Evolutionary conservation across 1,139 yeast species (phyloP).

Genomic region (Chernovozyma aurita): DNA sequence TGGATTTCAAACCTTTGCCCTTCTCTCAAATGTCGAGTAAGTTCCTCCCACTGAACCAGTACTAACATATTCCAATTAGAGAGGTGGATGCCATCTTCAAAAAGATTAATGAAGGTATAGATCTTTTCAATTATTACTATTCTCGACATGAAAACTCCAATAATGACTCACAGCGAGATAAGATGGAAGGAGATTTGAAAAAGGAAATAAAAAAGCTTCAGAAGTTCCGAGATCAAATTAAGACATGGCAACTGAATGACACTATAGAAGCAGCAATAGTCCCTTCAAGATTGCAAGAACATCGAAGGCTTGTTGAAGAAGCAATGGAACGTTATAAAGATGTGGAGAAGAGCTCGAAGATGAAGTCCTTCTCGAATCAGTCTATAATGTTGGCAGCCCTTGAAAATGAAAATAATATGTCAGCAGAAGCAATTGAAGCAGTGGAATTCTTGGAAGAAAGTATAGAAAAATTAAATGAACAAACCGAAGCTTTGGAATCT

Average conservation of each 20-base stretch:
- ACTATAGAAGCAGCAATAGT: slow-evolving; percentile 40
- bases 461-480: slow-evolving; percentile 29
- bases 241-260: slow-evolving; percentile 70
- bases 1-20: too few relatives aligned
- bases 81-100: slow-evolving; percentile 96
- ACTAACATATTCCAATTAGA: slow-evolving; percentile 14
- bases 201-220: slow-evolving; percentile 95
- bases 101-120: slow-evolving; percentile 91
- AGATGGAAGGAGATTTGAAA: slow-evolving; percentile 86
- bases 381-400: slow-evolving; percentile 43
- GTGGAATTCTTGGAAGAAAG: slow-evolving; percentile 28
- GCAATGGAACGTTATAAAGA: slow-evolving; percentile 48
- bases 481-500: slow-evolving; percentile 29
- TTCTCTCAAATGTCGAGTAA: too few relatives aligned
- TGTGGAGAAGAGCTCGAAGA: slow-evolving; percentile 41
- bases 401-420: slow-evolving; percentile 27
- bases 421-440: slow-evolving; percentile 34
- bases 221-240: slow-evolving; percentile 90
- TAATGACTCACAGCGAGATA: slow-evolving; percentile 91
- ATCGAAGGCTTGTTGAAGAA: slow-evolving; percentile 41
- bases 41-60: too few relatives aligned
- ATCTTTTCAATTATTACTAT: slow-evolving; percentile 57
- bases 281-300: slow-evolving; percentile 36
- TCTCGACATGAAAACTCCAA: slow-evolving; percentile 59
- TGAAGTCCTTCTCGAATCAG: slow-evolving; percentile 46